Evolutionary conservation across 2,329 filamentous ascomycete species (phyloP), one percentile per base, ranked within the genome.

Genomic region (Clarireedia homoeocarpa): DNA sequence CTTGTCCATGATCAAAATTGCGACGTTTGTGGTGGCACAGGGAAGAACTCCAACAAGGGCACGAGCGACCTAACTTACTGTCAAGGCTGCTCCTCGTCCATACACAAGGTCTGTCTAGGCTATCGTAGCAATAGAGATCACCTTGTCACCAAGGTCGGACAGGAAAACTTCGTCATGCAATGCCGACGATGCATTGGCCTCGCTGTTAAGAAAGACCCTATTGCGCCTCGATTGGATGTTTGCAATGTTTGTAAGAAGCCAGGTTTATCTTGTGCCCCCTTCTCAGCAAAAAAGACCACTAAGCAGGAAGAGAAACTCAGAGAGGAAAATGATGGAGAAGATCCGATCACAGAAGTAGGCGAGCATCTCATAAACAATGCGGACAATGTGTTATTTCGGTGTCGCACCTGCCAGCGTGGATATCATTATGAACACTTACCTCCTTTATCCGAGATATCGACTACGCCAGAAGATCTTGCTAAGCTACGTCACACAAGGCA

Each of bases 381-480:
- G 0, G 75, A 84, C 2, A 87, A 87, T 59, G 77, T 96, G 15
- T 76, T 99, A 30, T 96, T 96, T 69, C 85, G 94, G 54, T 99
- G 94, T 71, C 75, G 74, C 0, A 75, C 73, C 24, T 99, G 94
- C 70, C 85, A 82, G 59, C 81, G 91, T 56, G 87, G 77, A 6
- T 96, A 85, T 74, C 94, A 99, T 70, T 85, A 86, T 61, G 82
- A 92, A 58, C 92, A 99, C 72, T 74, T 97, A 9, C 89, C 3
- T 73, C 79, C 23, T 65, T 71, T 20, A 65, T 69, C 53, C 62
- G 66, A 46, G 62, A 70, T 23, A 62, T 72, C 26, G 66, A 68
- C 17, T 69, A 72, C 54, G 61, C 47, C 62, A 3, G 70, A 73
- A 6, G 71, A 75, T 42, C 69, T 75, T 5, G 71, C 76, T 15